Evolutionary conservation across 2,329 filamentous ascomycete genomes (phyloP).

Genomic region (Sporothrix brunneoviolacea): DNA sequence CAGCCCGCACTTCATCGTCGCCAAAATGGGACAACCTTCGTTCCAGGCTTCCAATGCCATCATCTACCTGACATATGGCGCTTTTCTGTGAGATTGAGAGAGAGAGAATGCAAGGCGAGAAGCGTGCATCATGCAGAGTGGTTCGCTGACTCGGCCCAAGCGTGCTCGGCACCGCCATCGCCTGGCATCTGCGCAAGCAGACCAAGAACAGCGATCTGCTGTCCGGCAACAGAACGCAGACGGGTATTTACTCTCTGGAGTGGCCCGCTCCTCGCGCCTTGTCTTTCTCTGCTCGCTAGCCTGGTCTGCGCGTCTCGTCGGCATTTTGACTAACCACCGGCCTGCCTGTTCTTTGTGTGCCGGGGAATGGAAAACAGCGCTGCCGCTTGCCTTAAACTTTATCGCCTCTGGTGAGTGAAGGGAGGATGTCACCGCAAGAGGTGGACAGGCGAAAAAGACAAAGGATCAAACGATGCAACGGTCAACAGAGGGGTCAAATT

Average conservation of each 20-base stretch:
- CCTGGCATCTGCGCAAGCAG: slow-evolving; percentile 55
- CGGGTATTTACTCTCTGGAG: slow-evolving; percentile 47
- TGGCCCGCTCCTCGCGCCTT: too few species aligned
- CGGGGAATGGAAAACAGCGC: slow-evolving; percentile 41
- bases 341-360: slow-evolving; percentile 3
- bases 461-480: background rate
- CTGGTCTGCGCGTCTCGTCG: background rate
- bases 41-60: slow-evolving; percentile 73
- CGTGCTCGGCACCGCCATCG: slow-evolving; percentile 53
- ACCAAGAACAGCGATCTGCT: slow-evolving; percentile 63
- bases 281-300: too few species aligned
- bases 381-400: slow-evolving; percentile 81
- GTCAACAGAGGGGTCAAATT: background rate
- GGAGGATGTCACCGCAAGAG: slow-evolving; percentile 26
- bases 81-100: slow-evolving; percentile 56
- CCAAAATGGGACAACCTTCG: slow-evolving; percentile 66
- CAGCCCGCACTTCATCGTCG: background rate
- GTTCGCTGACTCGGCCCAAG: too few species aligned
- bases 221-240: slow-evolving; percentile 73
- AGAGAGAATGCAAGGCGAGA: too few species aligned
- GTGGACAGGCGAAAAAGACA: slow-evolving; percentile 16
- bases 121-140: too few species aligned
- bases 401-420: slow-evolving; percentile 79
- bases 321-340: slow-evolving; percentile 7
- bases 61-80: slow-evolving; percentile 72